phyloP scores from a whole-genome alignment of 768 basidiomycete genomes.

The Nidularia pulvinata region DNA sequence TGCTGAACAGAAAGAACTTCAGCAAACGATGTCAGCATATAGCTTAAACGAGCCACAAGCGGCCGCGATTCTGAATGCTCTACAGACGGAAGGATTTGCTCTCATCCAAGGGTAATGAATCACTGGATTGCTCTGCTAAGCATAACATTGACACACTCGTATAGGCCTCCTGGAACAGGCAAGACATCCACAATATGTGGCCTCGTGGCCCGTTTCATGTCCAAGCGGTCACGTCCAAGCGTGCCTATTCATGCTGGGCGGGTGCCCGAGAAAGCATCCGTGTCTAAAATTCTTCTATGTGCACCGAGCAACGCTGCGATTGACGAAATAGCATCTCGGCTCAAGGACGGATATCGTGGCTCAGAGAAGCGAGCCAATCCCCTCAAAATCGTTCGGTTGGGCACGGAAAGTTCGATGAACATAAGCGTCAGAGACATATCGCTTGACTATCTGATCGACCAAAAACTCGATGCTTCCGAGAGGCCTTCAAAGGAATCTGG shows the following conservation, averaged over 20 bases:
- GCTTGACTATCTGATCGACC: conserved; percentile 84
- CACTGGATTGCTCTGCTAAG: background rate
- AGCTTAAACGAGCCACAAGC: conserved; percentile 95
- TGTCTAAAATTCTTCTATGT: conserved; percentile 80
- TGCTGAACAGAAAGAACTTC: conserved; percentile 51
- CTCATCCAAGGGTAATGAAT: conserved; percentile 88
- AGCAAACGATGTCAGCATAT: conserved; percentile 66
- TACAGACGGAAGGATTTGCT: conserved; percentile 75
- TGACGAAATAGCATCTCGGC: conserved; percentile 89
- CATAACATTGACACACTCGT: background rate
- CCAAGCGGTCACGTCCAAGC: conserved; percentile 56
- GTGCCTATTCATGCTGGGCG: conserved; percentile 51
- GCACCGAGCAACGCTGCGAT: conserved; percentile 99
- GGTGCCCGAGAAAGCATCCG: conserved; percentile 36
- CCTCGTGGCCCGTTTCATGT: conserved; percentile 82
- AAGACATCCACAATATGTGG: conserved; percentile 99
- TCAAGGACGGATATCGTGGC: conserved; percentile 77
- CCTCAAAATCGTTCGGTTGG: conserved; percentile 92
- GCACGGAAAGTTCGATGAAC: conserved; percentile 74
- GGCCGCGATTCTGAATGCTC: conserved; percentile 76
- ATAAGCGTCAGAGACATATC: conserved; percentile 83
- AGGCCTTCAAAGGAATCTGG: conserved; percentile 48
- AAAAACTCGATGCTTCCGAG: conserved; percentile 53
- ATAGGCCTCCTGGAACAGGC: conserved; percentile 91
- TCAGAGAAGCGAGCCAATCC: conserved; percentile 44